Evolutionary conservation across 2,329 filamentous ascomycete genomes (phyloP).

Genomic region (Hawksworthiomyces lignivorus): DNA sequence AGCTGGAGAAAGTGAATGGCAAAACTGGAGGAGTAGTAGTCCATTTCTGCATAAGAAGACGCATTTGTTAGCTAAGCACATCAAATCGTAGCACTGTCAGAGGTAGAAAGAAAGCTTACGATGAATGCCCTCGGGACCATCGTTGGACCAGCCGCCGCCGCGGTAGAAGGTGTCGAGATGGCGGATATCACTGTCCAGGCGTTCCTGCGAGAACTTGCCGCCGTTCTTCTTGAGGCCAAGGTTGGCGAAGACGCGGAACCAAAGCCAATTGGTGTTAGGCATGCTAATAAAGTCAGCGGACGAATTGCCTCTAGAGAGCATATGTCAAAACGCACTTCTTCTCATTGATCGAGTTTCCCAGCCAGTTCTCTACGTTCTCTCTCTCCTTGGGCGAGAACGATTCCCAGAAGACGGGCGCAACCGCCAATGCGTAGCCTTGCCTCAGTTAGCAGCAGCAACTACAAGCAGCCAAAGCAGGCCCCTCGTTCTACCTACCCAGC

Average conservation of each 20-base stretch:
- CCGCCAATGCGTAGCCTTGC: conserved; percentile 60
- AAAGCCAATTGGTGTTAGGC: conserved; percentile 62
- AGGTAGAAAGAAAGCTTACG: conserved; percentile 31
- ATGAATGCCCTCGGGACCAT: conserved; percentile 69
- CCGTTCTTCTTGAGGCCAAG: conserved; percentile 69
- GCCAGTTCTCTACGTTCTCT: conserved; percentile 61
- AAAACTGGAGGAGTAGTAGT: conserved; percentile 77
- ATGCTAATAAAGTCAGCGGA: conserved; percentile 45
- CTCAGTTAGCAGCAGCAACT: no score
- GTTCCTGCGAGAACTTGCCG: conserved; percentile 59
- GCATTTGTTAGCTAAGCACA: no score
- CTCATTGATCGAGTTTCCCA: conserved; percentile 68
- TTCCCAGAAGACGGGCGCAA: conserved; percentile 60
- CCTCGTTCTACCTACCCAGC: conserved; percentile 38
- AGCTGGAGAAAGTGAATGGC: conserved; percentile 76
- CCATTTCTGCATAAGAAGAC: conserved; percentile 54
- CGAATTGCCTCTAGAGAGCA: not conserved
- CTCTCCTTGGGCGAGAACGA: conserved; percentile 55
- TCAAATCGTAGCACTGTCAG: no score
- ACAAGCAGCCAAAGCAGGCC: no score
- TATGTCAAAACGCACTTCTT: conserved; percentile 47
- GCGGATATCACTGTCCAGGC: conserved; percentile 66
- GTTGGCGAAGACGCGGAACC: conserved; percentile 81
- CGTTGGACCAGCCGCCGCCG: conserved; percentile 76
- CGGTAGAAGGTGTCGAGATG: conserved; percentile 75